phyloP scores from a whole-genome alignment of 208 protist species.

The Porcisia hertigi region DNA sequence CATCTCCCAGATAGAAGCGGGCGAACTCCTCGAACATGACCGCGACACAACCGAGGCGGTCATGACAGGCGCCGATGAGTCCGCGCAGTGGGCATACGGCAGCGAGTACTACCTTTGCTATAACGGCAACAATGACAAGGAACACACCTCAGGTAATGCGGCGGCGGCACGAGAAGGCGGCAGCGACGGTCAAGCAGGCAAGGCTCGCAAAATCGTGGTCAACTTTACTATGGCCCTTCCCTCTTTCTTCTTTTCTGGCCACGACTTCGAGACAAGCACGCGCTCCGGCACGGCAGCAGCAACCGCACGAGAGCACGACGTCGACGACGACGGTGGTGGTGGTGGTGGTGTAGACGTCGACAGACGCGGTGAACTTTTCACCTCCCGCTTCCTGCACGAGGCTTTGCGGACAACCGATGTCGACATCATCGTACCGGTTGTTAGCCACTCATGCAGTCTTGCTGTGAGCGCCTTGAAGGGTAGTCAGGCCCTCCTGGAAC shows the following conservation, averaged over 20 bases:
- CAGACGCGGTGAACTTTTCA: neutral
- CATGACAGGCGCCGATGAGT: constrained; percentile 56
- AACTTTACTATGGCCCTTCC: constrained; percentile 44
- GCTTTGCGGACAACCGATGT: constrained; percentile 30
- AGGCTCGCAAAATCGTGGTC: constrained; percentile 23
- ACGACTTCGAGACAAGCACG: constrained; percentile 57
- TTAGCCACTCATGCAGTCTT: constrained; percentile 48
- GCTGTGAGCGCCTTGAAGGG: constrained; percentile 56
- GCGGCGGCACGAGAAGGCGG: neutral
- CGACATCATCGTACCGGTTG: constrained; percentile 80
- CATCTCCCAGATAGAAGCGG: constrained; percentile 30
- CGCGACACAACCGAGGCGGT: constrained; percentile 51
- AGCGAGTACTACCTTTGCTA: constrained; percentile 63
- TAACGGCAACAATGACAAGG: constrained; percentile 29
- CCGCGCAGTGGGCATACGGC: constrained; percentile 61
- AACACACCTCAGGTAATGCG: neutral
- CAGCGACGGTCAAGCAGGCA: constrained; percentile 3
- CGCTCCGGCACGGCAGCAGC: neutral
- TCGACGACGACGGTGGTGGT: constrained; percentile 2
- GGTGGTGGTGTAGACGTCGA: constrained; percentile 3
- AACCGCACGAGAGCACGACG: neutral
- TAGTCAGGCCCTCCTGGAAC: constrained; percentile 50
- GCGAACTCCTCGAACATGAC: constrained; percentile 45
- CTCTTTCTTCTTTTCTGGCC: constrained; percentile 60
- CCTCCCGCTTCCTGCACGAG: constrained; percentile 17